A percentile compares a stretch with the other conserved stretches of the same genome.
These are phyloP conservation scores for Dioszegia crocea DNA, from an alignment of 768 basidiomycete genomes.

Conservation along the genomic window DNA sequence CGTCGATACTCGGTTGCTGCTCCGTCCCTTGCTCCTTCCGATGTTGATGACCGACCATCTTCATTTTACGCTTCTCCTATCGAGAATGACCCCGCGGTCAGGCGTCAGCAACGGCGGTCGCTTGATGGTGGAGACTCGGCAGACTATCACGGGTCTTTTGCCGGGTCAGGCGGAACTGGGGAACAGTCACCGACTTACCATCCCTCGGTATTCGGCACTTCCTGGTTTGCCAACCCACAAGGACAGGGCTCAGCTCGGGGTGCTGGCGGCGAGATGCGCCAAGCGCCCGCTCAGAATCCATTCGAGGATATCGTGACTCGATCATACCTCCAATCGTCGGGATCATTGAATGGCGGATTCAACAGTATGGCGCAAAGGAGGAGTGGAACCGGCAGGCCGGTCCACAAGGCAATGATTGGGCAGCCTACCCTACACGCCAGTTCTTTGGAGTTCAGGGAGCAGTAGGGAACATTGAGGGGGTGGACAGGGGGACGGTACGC, in stretches of 20 bases:
- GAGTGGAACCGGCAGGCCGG: conserved; percentile 24
- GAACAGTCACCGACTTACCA: conserved; percentile 22
- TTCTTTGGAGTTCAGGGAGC: conserved; percentile 46
- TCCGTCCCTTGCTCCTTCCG: conserved; percentile 42
- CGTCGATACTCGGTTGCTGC: conserved; percentile 24
- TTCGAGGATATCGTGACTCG: conserved; percentile 47
- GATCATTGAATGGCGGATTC: conserved; percentile 5
- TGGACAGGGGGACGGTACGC: neutral
- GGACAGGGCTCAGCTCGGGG: neutral
- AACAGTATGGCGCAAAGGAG: conserved; percentile 13
- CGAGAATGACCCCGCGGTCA: conserved; percentile 39
- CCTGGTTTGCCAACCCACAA: conserved; percentile 35
- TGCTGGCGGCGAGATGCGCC: conserved; percentile 4
- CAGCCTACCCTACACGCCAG: conserved; percentile 45
- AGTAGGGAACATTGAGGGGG: conserved; percentile 11
- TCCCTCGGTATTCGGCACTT: conserved; percentile 16
- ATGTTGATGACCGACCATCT: conserved; percentile 46
- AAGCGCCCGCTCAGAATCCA: conserved; percentile 39
- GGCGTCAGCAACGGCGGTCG: conserved; percentile 18
- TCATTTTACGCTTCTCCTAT: conserved; percentile 48
- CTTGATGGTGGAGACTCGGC: conserved; percentile 6
- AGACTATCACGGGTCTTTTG: conserved; percentile 5
- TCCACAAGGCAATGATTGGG: conserved; percentile 46
- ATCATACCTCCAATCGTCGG: conserved; percentile 35
- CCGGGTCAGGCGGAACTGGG: conserved; percentile 7